A percentile compares a stretch with the other conserved stretches of the same genome.
Evolutionary conservation across 2,329 filamentous ascomycete species (phyloP).

Genomic region (Aspergillus bombycis): DNA sequence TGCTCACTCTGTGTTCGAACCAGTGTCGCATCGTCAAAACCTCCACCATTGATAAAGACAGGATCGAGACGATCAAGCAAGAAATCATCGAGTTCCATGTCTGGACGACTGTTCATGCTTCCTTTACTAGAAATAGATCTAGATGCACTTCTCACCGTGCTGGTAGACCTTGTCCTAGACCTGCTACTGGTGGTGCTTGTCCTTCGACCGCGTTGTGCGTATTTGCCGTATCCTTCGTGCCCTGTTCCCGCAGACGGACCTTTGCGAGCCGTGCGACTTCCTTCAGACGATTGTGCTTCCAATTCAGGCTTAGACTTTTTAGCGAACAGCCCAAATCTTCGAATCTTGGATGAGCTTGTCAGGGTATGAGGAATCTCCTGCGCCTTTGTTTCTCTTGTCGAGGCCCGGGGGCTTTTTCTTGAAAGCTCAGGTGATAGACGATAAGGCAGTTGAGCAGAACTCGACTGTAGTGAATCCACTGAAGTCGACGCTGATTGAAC

Average conservation of each 20-base stretch:
- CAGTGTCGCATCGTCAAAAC: slow-evolving; percentile 36
- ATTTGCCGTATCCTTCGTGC: slow-evolving; percentile 68
- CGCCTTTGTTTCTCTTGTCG: slow-evolving; percentile 29
- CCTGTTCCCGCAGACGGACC: slow-evolving; percentile 91
- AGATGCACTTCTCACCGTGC: slow-evolving; percentile 40
- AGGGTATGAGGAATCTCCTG: slow-evolving; percentile 29
- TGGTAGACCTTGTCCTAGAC: slow-evolving; percentile 45
- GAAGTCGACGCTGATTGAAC: slow-evolving; percentile 40
- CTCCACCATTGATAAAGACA: slow-evolving; percentile 53
- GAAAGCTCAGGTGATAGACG: slow-evolving; percentile 36
- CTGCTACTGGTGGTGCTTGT: slow-evolving; percentile 45
- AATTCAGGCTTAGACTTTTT: slow-evolving; percentile 69
- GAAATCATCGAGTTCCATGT: slow-evolving; percentile 53
- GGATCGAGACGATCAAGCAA: slow-evolving; percentile 51
- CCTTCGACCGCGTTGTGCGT: slow-evolving; percentile 49
- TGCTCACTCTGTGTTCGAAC: slow-evolving; percentile 45
- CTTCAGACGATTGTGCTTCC: slow-evolving; percentile 44
- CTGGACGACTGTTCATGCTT: slow-evolving; percentile 45
- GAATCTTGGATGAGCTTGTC: slow-evolving; percentile 43
- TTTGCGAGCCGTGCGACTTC: slow-evolving; percentile 65
- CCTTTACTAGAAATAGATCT: slow-evolving; percentile 43
- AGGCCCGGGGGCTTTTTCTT: slow-evolving; percentile 41
- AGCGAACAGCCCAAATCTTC: slow-evolving; percentile 79
- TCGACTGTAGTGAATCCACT: slow-evolving; percentile 43
- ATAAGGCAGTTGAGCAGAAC: slow-evolving; percentile 36